Percentiles rank a stretch among this genome's conserved stretches.
Evolutionary conservation across 2,329 filamentous ascomycete genomes (phyloP).

Genomic region (Aspergillus luchuensis): DNA sequence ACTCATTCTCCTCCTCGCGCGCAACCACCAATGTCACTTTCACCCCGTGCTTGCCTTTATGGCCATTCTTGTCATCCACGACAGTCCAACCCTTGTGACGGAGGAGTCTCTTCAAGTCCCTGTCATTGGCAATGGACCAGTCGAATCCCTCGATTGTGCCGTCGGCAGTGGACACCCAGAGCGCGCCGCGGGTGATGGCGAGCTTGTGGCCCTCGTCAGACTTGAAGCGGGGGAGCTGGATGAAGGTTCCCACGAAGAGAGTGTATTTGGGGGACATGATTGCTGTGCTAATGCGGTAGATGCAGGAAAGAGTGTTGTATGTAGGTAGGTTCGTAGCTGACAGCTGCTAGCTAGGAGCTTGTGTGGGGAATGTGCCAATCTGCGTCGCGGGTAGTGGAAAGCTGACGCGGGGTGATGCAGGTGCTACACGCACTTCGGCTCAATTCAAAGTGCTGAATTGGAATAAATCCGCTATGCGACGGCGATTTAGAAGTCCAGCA

Average conservation of each 20-base stretch:
- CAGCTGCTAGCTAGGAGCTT: background rate
- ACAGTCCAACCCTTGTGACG: slow-evolving; percentile 36
- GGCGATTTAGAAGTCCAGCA: background rate
- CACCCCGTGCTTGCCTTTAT: slow-evolving; percentile 24
- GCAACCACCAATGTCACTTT: slow-evolving; percentile 38
- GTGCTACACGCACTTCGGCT: background rate
- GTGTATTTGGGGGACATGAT: slow-evolving; percentile 29
- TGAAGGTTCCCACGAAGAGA: slow-evolving; percentile 64
- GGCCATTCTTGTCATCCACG: slow-evolving; percentile 6
- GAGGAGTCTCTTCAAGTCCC: slow-evolving; percentile 29
- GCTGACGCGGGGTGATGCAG: background rate
- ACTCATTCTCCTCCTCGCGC: slow-evolving; percentile 45
- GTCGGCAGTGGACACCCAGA: slow-evolving; percentile 37
- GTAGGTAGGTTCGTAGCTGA: background rate
- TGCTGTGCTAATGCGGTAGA: background rate
- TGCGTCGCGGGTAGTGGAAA: background rate
- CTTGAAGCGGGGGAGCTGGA: slow-evolving; percentile 55
- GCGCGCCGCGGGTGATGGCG: slow-evolving; percentile 53
- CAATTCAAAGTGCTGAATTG: background rate
- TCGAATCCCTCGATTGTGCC: slow-evolving; percentile 40
- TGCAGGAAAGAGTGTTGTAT: background rate
- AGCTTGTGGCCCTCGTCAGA: slow-evolving; percentile 51
- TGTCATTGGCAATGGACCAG: slow-evolving; percentile 34
- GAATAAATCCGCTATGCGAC: background rate
- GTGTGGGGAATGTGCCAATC: background rate